Percentiles rank a stretch among this genome's conserved stretches.
phyloP scores from a whole-genome alignment of 352 stramenopile genomes.

The Pythium scleroteichum region DNA sequence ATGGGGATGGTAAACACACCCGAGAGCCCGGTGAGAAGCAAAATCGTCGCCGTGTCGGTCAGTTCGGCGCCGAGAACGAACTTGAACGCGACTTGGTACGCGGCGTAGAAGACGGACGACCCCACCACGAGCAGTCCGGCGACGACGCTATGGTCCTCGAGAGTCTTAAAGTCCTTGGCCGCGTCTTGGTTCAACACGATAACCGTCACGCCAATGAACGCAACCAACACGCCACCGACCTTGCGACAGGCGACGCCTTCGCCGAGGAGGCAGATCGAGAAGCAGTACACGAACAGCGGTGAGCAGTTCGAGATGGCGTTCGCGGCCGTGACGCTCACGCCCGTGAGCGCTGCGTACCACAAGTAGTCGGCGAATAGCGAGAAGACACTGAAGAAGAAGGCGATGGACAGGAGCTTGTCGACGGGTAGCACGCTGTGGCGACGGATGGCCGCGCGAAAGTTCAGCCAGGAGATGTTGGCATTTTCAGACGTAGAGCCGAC shows the following conservation, averaged over 20 bases:
- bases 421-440: slow-evolving; percentile 34
- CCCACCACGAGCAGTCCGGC: slow-evolving; percentile 41
- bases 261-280: slow-evolving; percentile 51
- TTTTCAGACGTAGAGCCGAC: slow-evolving; percentile 4
- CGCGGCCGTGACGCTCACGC: slow-evolving; percentile 37
- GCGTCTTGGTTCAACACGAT: slow-evolving; percentile 24
- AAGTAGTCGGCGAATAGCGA: slow-evolving; percentile 52
- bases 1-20: slow-evolving; percentile 44
- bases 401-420: slow-evolving; percentile 28
- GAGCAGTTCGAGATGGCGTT: slow-evolving; percentile 52
- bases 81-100: slow-evolving; percentile 44
- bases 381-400: slow-evolving; percentile 36
- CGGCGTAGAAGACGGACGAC: slow-evolving; percentile 37
- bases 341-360: slow-evolving; percentile 44
- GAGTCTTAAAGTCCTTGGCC: slow-evolving; percentile 16
- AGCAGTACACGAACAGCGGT: slow-evolving; percentile 59
- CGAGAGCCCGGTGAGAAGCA: slow-evolving; percentile 40
- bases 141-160: slow-evolving; percentile 32
- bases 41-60: slow-evolving; percentile 45
- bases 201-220: slow-evolving; percentile 41
- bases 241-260: slow-evolving; percentile 36
- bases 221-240: slow-evolving; percentile 34
- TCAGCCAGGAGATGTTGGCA: slow-evolving; percentile 12
- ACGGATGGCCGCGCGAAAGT: slow-evolving; percentile 27
- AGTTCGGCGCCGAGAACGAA: slow-evolving; percentile 36